Evolutionary conservation across 1,139 yeast genomes (phyloP).

Genomic region (Pichia cactophila): DNA sequence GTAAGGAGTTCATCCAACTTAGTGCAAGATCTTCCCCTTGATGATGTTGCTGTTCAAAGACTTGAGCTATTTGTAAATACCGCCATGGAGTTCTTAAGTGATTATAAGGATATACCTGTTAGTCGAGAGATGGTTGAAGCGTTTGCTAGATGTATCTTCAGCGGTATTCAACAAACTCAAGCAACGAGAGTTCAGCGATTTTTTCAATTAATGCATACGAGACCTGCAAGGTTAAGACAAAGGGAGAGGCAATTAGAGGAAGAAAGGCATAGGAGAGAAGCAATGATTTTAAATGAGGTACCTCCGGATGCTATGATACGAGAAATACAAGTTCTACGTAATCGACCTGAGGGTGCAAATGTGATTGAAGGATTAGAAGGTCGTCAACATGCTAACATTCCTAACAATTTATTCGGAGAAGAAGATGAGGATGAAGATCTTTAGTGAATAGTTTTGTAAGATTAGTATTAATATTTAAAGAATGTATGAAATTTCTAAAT

Average conservation of each 20-base stretch:
- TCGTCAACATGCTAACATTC: slow-evolving; percentile 8
- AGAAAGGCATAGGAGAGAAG: background rate
- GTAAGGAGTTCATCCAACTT: slow-evolving; percentile 17
- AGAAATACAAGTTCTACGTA: background rate
- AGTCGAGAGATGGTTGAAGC: slow-evolving; percentile 20
- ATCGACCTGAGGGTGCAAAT: background rate
- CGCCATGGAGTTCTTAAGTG: slow-evolving; percentile 24
- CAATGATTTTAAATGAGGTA: background rate
- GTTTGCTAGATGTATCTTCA: slow-evolving; percentile 25
- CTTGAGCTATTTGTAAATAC: slow-evolving; percentile 22
- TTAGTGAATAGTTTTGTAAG: background rate
- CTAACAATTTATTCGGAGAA: background rate
- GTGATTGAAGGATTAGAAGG: slow-evolving; percentile 3
- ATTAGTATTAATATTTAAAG: background rate
- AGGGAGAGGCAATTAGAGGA: slow-evolving; percentile 8
- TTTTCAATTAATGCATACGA: slow-evolving; percentile 24
- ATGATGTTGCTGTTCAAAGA: slow-evolving; percentile 18
- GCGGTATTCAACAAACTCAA: slow-evolving; percentile 24
- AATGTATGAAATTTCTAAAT: background rate
- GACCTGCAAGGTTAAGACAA: slow-evolving; percentile 14
- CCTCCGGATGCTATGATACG: background rate
- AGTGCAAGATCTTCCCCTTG: slow-evolving; percentile 12
- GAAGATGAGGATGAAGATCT: background rate
- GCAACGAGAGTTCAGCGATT: slow-evolving; percentile 26
- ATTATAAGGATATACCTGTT: slow-evolving; percentile 21